Evolutionary conservation across 139 green algal species (phyloP).

Genomic region (Picocystis salinarum): DNA sequence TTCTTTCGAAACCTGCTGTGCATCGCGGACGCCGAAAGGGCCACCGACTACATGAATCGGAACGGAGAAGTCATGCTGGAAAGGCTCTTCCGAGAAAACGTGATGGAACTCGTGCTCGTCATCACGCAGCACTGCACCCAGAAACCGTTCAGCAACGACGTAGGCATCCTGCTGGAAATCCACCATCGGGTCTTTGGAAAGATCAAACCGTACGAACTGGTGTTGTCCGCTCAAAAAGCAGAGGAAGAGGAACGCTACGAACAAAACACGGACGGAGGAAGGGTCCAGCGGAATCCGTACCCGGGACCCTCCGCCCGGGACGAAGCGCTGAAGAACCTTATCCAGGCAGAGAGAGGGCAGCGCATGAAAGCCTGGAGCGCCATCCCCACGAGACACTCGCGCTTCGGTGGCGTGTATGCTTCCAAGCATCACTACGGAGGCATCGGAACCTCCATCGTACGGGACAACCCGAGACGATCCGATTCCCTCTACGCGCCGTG

Average conservation of each 20-base stretch:
- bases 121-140: constrained; percentile 30
- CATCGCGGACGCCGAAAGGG: constrained; percentile 28
- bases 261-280: background rate
- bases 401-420: background rate
- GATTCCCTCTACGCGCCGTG: too few relatives aligned
- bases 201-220: background rate
- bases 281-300: background rate
- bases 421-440: too few relatives aligned
- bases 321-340: too few relatives aligned
- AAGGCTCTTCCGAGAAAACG: constrained; percentile 31
- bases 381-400: background rate
- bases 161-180: constrained; percentile 47
- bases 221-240: too few relatives aligned
- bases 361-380: background rate
- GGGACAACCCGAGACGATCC: too few relatives aligned
- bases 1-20: constrained; percentile 71
- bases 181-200: constrained; percentile 22
- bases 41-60: background rate
- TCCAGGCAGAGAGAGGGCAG: background rate
- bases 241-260: background rate
- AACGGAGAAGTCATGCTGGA: constrained; percentile 23
- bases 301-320: background rate
- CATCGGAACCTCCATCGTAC: too few relatives aligned
- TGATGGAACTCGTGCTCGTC: constrained; percentile 47
- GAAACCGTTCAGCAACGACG: constrained; percentile 30